Percentiles rank a stretch among this genome's conserved stretches.
phyloP scores from a whole-genome alignment of 1,284 basidiomycete species.

The Porogramme epimiltina region DNA sequence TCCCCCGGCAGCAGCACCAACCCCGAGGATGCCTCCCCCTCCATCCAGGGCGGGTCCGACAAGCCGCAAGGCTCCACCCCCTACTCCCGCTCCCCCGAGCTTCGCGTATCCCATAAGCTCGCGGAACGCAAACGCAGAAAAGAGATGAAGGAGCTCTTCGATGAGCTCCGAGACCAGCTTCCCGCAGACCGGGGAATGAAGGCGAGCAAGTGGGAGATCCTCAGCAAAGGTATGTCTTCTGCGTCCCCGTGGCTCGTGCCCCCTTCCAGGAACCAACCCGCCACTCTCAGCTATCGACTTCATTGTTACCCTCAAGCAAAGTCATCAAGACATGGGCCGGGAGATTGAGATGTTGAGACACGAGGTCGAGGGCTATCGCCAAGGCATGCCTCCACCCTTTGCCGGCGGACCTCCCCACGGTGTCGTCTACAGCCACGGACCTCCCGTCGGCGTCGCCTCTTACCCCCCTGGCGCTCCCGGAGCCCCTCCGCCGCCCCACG shows the following conservation, averaged over 20 bases:
- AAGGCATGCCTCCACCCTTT: conserved; percentile 53
- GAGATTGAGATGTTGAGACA: conserved; percentile 80
- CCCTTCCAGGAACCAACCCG: not conserved
- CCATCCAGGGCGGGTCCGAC: conserved; percentile 12
- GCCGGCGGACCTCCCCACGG: conserved; percentile 52
- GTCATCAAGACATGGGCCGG: conserved; percentile 72
- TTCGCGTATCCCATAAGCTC: conserved; percentile 91
- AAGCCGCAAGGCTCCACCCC: conserved; percentile 69
- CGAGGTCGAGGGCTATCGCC: conserved; percentile 69
- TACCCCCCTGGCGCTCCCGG: conserved; percentile 37
- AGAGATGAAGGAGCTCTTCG: conserved; percentile 97
- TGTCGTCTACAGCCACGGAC: conserved; percentile 53
- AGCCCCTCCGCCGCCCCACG: conserved; percentile 34
- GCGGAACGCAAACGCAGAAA: conserved; percentile 93
- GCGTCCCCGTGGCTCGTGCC: not conserved
- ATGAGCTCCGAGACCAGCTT: conserved; percentile 88
- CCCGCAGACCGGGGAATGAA: conserved; percentile 93
- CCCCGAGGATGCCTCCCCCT: conserved; percentile 26
- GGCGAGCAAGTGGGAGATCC: conserved; percentile 95
- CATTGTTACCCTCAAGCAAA: conserved; percentile 75
- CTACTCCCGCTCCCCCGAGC: conserved; percentile 92
- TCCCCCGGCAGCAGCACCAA: conserved; percentile 38
- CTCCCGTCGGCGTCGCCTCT: conserved; percentile 32
- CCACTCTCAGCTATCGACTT: conserved; percentile 78
- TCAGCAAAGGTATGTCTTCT: conserved; percentile 77